These are phyloP conservation scores for Pseudohyphozyma bogoriensis DNA, from an alignment of 768 basidiomycete species.

Conservation along the genomic window DNA sequence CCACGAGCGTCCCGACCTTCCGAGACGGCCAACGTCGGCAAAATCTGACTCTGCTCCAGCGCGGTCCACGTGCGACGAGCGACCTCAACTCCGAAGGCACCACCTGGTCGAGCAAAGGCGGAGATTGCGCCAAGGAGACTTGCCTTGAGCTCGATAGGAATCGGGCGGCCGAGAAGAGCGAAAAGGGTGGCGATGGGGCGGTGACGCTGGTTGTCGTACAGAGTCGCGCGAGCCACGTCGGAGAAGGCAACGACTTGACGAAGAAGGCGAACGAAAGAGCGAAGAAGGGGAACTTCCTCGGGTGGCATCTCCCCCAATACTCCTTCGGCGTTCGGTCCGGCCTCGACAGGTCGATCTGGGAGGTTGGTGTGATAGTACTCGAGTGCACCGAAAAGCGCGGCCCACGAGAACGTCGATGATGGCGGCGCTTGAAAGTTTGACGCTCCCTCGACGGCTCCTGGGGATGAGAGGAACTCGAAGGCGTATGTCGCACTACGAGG, in stretches of 20 bases:
- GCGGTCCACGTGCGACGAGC: conserved; percentile 71
- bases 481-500: conserved; percentile 75
- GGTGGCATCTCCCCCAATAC: conserved; percentile 39
- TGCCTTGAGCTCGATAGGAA: conserved; percentile 87
- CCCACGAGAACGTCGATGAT: conserved; percentile 68
- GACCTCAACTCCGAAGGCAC: conserved; percentile 55
- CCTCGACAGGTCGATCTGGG: conserved; percentile 44
- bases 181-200: conserved; percentile 71
- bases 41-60: conserved; percentile 71
- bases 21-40: conserved; percentile 40
- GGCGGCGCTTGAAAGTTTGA: conserved; percentile 43
- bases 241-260: conserved; percentile 66
- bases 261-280: conserved; percentile 69
- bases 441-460: background rate
- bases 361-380: conserved; percentile 62
- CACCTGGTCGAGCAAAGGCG: conserved; percentile 69
- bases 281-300: conserved; percentile 66
- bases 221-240: conserved; percentile 63
- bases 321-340: conserved; percentile 39
- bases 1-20: conserved; percentile 22
- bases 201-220: conserved; percentile 65
- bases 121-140: conserved; percentile 68
- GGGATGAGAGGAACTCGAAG: conserved; percentile 72
- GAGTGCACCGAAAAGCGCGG: conserved; percentile 59
- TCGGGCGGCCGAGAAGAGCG: conserved; percentile 61